A percentile compares a stretch with the other conserved stretches of the same genome.
Conservation (phyloP, 176 grass and related monocot genomes). For the Eragrostis nindensis region DNA sequence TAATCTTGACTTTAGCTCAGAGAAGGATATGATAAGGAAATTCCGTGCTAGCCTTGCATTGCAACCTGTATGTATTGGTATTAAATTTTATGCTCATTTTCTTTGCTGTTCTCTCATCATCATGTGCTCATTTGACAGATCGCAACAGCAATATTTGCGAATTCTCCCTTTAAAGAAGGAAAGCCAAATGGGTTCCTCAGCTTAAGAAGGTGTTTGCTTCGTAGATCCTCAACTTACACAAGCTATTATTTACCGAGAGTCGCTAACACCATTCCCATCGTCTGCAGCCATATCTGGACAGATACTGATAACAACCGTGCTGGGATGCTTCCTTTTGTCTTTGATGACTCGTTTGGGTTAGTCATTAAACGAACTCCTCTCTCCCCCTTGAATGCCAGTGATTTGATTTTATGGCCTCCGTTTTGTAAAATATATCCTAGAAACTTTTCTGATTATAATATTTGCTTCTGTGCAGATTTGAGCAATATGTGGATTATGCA, state of each 20-base stretch:
- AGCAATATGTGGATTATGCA: slow-evolving; percentile 92
- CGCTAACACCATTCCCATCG: slow-evolving; percentile 31
- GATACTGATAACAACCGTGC: slow-evolving; percentile 98
- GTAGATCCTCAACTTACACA: not conserved
- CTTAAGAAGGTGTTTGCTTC: slow-evolving; percentile 81
- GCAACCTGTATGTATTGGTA: slow-evolving; percentile 86
- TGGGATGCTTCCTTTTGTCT: slow-evolving; percentile 92
- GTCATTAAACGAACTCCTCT: slow-evolving; percentile 12
- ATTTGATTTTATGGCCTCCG: slow-evolving; percentile 28
- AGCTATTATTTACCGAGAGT: not conserved
- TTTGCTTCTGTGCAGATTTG: slow-evolving; percentile 67
- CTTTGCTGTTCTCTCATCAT: slow-evolving; percentile 12
- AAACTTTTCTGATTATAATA: slow-evolving; percentile 40
- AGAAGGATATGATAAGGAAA: slow-evolving; percentile 96
- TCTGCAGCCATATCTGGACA: slow-evolving; percentile 94
- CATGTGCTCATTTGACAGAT: slow-evolving; percentile 68
- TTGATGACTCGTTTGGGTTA: slow-evolving; percentile 83
- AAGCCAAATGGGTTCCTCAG: slow-evolving; percentile 98
- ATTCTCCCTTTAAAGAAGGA: slow-evolving; percentile 98
- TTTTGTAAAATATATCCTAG: slow-evolving; percentile 9
- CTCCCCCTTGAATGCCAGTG: not conserved
- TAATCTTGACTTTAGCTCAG: slow-evolving; percentile 99
- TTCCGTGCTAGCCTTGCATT: slow-evolving; percentile 81
- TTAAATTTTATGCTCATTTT: slow-evolving; percentile 33
- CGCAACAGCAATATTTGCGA: slow-evolving; percentile 98